Evolutionary conservation across 306 rosid genomes (phyloP).

Genomic region (Styphnolobium japonicum): DNA sequence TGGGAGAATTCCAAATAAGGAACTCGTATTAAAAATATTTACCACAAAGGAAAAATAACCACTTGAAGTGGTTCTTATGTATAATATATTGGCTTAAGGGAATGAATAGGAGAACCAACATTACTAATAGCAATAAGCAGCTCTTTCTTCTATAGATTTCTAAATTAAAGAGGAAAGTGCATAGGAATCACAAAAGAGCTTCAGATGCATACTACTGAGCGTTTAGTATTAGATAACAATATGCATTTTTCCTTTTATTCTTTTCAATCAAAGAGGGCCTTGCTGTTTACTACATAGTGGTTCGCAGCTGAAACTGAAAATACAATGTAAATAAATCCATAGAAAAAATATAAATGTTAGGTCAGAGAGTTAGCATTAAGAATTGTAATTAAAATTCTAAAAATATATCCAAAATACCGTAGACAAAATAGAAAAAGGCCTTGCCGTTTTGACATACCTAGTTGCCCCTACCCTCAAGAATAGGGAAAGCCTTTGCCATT

Average conservation of each 20-base stretch:
- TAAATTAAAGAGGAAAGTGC: too few species aligned
- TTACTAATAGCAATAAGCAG: background rate
- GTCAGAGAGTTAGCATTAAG: background rate
- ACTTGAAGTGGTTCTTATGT: background rate
- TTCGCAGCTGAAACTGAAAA: slow-evolving; percentile 16
- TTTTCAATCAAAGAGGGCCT: background rate
- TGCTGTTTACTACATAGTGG: background rate
- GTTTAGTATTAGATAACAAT: background rate
- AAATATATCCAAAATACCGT: background rate
- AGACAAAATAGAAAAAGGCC: background rate
- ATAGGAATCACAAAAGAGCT: background rate
- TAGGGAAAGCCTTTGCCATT: slow-evolving; percentile 80
- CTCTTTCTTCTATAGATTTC: background rate
- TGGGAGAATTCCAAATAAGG: background rate
- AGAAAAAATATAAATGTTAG: background rate
- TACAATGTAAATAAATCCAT: background rate
- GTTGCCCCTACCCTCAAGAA: slow-evolving; percentile 81
- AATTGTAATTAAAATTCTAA: background rate
- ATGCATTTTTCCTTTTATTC: background rate
- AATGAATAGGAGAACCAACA: background rate
- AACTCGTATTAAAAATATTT: background rate
- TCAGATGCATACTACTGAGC: background rate
- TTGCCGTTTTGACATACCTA: slow-evolving; percentile 50
- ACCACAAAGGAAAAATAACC: background rate
- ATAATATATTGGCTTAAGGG: background rate